Base-by-base conservation (phyloP, 768 basidiomycete species). In the Coprinopsis strossmayeri region DNA sequence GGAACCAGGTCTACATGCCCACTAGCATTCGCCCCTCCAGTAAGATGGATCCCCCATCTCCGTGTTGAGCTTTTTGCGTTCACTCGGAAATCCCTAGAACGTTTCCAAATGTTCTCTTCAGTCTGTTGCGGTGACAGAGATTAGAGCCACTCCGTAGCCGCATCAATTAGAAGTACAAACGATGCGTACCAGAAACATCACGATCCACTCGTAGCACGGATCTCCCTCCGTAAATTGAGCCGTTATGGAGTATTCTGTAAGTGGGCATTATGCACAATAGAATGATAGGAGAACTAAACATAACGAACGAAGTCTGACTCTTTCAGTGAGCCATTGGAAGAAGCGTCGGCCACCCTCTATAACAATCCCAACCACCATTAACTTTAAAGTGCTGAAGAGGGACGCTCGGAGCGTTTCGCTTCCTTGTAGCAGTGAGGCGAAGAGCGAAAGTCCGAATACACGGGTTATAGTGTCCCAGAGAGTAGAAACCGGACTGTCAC, bases 181-280 rank as follows among this genome's bases (percentile, higher is more conserved):
- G 18, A 10, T 21, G 55, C 65, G 46, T 39, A 74, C 74, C 44
- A 78, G 55, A 46, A 73, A 71, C 7, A 67, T 58, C 1, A 73
- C 55, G 4, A 78, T 63, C 74, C 75, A 78, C 43, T 77, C 75
- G 50, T 73, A 76, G 1, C 72, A 63, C 0, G 70, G 73, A 51
- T 77, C 74, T 9, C 72, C 70, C 52, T 73, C 64, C n/a, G 61
- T 59, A 49, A 78, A 76, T 28, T 67, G 65, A 0, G 72, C 75
- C 5, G 72, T 70, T 5, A 75, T 64, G 2, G 65, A 69, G 45
- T 69, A 72, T 45, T 69, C 74, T 77, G 50, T 17, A 11, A 1
- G 20, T 5, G 38, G 42, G 9, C 34, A 21, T 20, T 21, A 48
- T 4, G 41, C 47, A 10, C 12, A n/a, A 30, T 13, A 12, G 27